Conservation (phyloP, 352 stramenopile species). For the Pythium dissotocum region DNA sequence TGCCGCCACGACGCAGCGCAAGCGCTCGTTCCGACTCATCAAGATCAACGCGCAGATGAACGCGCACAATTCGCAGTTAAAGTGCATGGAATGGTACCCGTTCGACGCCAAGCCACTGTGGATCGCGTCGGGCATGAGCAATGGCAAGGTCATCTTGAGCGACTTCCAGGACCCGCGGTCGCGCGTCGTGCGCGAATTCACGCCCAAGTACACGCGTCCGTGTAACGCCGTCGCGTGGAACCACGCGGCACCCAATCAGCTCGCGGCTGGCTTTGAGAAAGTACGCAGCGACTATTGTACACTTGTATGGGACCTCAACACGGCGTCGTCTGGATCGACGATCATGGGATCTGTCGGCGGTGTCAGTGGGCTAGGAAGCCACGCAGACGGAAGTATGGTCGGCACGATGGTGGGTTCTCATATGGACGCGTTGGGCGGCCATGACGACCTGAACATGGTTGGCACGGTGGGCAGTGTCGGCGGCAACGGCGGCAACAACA, state of each 20-base stretch:
- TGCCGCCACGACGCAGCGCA: conserved; percentile 72
- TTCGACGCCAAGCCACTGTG: conserved; percentile 72
- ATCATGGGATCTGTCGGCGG: conserved; percentile 25
- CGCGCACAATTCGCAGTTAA: conserved; percentile 55
- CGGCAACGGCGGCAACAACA: conserved; percentile 5
- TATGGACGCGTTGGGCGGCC: conserved; percentile 16
- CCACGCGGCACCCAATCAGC: conserved; percentile 63
- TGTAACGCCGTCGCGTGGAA: conserved; percentile 89
- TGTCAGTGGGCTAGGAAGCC: background rate
- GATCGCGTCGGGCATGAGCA: conserved; percentile 71
- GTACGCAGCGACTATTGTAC: conserved; percentile 85
- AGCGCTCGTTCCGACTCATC: conserved; percentile 79
- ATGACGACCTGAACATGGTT: conserved; percentile 15
- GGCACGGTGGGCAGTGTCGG: background rate
- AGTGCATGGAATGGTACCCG: conserved; percentile 85
- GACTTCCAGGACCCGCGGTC: conserved; percentile 75
- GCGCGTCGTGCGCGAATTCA: conserved; percentile 67
- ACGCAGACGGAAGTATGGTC: conserved; percentile 2
- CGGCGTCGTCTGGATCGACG: conserved; percentile 29
- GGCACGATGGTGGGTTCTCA: conserved; percentile 26
- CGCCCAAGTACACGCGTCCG: conserved; percentile 79
- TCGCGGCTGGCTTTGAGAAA: conserved; percentile 86
- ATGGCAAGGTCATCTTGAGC: conserved; percentile 81
- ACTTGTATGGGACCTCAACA: conserved; percentile 83
- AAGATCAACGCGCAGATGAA: conserved; percentile 53